Evolutionary conservation across 2,329 filamentous ascomycete species (phyloP), one percentile per base, ranked within the genome.

Genomic region (Trichoderma brevicompactum): DNA sequence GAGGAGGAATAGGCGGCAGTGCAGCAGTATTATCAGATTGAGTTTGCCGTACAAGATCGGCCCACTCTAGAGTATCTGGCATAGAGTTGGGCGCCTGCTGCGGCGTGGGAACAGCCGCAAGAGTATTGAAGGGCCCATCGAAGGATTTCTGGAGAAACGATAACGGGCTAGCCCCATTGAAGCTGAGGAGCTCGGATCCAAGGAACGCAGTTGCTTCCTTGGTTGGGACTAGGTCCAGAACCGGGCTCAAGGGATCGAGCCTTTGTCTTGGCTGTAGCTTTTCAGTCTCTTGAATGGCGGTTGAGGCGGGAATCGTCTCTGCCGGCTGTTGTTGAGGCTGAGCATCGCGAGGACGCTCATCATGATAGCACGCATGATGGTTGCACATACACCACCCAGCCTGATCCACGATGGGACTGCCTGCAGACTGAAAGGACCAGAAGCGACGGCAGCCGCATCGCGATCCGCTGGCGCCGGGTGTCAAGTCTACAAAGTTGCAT

Each of bases 341-440:
- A 36, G 28, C 68, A 67, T 72, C 69, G 59, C 68, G 68, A 55
- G 69, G 65, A 41, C 73, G 75, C 69, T 86, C 80, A 72, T 87
- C 85, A 67, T 88, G 85, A 67, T 81, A 88, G 73, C 85, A 88
- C 61, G 85, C 85, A 74, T 88, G 85, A 69, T 88, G 85, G 60
- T 82, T 83, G 71, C 85, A 88, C 85, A 87, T 87, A 76, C 85
- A 88, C 79, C 81, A 86, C 66, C 78, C 77, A 34, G 78, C 71
- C 70, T 85, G 80, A 61, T 81, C 81, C 62, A 74, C 69, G 48
- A 75, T 72, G 53, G 76, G 72, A 55, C 74, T 73, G 38, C 71
- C 75, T 52, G 72, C 68, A 62, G 73, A 69, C 63, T 75, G 76
- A 67, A 81, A 81, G 71, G 80, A 81, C 84, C 85, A 88, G 75